Evolutionary conservation across 2,329 filamentous ascomycete genomes (phyloP).

Genomic region (Cordyceps fumosorosea): DNA sequence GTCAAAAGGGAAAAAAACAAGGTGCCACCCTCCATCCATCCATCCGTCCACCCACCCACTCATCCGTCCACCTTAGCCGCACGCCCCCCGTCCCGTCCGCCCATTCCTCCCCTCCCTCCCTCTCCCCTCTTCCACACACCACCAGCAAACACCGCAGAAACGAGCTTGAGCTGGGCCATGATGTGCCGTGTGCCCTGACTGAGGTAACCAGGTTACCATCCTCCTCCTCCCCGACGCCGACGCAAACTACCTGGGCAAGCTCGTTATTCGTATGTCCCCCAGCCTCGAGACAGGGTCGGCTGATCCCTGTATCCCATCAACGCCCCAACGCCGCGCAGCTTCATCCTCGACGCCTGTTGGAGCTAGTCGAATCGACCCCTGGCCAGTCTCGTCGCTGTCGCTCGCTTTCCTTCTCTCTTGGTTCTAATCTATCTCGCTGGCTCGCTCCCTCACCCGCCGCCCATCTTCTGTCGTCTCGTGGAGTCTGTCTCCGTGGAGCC

Average conservation of each 20-base stretch:
- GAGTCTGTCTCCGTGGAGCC: not conserved
- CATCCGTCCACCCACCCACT: slow-evolving; percentile 5
- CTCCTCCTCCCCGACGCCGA: not conserved
- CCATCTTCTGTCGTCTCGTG: not conserved
- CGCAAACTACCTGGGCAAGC: not conserved
- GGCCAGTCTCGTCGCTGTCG: not conserved
- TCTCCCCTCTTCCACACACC: not conserved
- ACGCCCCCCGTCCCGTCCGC: not conserved
- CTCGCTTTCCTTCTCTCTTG: not conserved
- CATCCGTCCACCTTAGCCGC: not conserved
- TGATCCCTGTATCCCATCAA: slow-evolving; percentile 9
- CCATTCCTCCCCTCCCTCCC: not conserved
- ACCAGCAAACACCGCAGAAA: not conserved
- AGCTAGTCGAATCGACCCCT: not conserved
- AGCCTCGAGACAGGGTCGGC: not conserved
- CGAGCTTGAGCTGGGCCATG: not conserved
- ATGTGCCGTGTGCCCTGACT: not conserved
- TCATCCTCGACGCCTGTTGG: not conserved
- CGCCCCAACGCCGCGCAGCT: not conserved
- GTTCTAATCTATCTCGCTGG: not conserved
- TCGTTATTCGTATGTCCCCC: not conserved
- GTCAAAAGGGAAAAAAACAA: not conserved
- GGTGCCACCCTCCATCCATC: slow-evolving; percentile 1
- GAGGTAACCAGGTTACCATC: not conserved
- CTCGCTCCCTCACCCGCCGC: not conserved